Evolutionary conservation across 208 protist species (phyloP).

Genomic region (Angomonas ambiguus): DNA sequence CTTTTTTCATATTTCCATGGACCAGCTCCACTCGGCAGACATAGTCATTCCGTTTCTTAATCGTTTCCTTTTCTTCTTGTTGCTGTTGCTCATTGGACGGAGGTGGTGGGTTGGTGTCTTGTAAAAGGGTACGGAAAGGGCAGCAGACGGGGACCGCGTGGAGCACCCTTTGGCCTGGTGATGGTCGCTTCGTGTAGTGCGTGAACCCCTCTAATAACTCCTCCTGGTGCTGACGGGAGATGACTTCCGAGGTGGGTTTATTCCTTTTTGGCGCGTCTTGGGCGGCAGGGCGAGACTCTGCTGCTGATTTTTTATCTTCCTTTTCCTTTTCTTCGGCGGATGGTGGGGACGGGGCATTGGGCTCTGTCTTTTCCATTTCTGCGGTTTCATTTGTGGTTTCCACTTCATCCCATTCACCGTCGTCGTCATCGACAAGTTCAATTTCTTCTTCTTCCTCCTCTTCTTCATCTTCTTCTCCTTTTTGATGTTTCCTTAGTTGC

Average conservation of each 20-base stretch:
- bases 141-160: constrained; percentile 48
- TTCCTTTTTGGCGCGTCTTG: not conserved
- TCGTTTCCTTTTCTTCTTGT: too few relatives aligned
- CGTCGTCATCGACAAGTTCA: too few relatives aligned
- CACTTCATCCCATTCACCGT: too few relatives aligned
- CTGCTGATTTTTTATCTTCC: not conserved
- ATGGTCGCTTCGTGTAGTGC: constrained; percentile 33
- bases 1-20: constrained; percentile 15
- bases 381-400: too few relatives aligned
- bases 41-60: constrained; percentile 1
- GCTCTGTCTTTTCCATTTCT: too few relatives aligned
- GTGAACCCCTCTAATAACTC: constrained; percentile 25
- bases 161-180: constrained; percentile 22
- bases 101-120: not conserved
- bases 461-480: constrained; percentile 18
- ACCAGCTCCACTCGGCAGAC: not conserved
- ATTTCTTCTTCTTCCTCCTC: not conserved
- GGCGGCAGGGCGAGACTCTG: not conserved
- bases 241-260: not conserved
- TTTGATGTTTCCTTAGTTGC: constrained; percentile 12
- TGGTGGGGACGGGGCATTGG: too few relatives aligned
- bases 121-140: constrained; percentile 31
- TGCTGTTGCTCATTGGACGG: too few relatives aligned
- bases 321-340: not conserved
- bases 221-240: constrained; percentile 17